Evolutionary conservation across 2,329 filamentous ascomycete species (phyloP).

Genomic region (Pseudogymnoascus sp.): DNA sequence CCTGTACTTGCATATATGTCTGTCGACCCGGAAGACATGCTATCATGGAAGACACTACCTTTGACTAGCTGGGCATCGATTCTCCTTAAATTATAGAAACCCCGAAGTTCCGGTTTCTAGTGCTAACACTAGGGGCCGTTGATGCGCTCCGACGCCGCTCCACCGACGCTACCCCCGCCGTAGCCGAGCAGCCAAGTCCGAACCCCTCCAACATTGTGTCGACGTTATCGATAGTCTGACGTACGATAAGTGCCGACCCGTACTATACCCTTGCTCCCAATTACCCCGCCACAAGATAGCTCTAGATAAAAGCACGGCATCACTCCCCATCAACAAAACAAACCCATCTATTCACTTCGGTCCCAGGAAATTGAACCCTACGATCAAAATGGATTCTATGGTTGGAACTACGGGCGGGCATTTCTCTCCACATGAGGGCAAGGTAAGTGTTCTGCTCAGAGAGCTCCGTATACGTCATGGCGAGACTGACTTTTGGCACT

Average conservation of each 20-base stretch:
- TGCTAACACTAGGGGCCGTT: not conserved
- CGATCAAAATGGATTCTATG: slow-evolving; percentile 10
- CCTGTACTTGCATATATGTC: no score
- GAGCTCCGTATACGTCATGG: slow-evolving; percentile 1
- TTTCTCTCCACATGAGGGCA: slow-evolving; percentile 10
- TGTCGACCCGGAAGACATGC: no score
- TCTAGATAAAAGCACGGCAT: not conserved
- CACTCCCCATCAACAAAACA: not conserved
- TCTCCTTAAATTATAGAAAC: no score
- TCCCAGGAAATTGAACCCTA: not conserved
- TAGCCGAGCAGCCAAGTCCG: not conserved
- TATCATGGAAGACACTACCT: no score
- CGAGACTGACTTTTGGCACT: not conserved
- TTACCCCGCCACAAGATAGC: not conserved
- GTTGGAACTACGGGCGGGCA: not conserved
- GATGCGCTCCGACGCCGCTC: not conserved
- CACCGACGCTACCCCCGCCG: not conserved
- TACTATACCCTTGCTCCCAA: not conserved
- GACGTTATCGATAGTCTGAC: not conserved
- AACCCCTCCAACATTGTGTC: not conserved
- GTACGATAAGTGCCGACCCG: not conserved
- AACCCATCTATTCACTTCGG: not conserved
- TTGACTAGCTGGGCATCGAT: no score
- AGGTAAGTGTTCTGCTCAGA: slow-evolving; percentile 1
- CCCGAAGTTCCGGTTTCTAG: no score